Evolutionary conservation across 2,329 filamentous ascomycete genomes (phyloP).

Genomic region (Westerdykella aurantiaca): DNA sequence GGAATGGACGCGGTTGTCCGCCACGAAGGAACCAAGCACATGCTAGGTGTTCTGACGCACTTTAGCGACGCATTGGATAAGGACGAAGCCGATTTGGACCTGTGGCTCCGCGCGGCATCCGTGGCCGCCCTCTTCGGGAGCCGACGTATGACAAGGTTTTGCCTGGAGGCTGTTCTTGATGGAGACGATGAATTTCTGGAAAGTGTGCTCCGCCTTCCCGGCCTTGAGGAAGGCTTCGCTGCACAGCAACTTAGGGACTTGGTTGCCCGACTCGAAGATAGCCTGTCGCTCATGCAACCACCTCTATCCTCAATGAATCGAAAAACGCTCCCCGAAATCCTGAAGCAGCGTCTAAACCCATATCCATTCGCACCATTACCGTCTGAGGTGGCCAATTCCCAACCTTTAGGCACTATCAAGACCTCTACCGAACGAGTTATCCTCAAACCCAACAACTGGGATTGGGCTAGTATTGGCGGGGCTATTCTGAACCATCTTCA

Average conservation of each 20-base stretch:
- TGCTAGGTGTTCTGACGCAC: conserved; percentile 40
- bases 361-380: conserved; percentile 41
- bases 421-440: conserved; percentile 32
- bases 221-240: conserved; percentile 37
- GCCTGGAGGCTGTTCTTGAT: conserved; percentile 58
- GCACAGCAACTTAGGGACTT: conserved; percentile 38
- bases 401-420: conserved; percentile 2
- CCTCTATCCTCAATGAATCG: conserved; percentile 46
- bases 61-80: conserved; percentile 60
- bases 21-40: conserved; percentile 16
- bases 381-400: conserved; percentile 25
- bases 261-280: conserved; percentile 49
- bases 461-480: conserved; percentile 47
- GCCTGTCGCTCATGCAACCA: conserved; percentile 48
- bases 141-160: conserved; percentile 55
- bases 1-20: conserved; percentile 30
- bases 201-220: conserved; percentile 51
- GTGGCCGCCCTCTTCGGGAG: conserved; percentile 54
- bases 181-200: conserved; percentile 54
- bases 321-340: conserved; percentile 46
- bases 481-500: conserved; percentile 42
- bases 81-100: conserved; percentile 58
- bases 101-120: conserved; percentile 57
- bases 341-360: conserved; percentile 52
- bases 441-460: conserved; percentile 33